Evolutionary conservation across 202 grass and related monocot species (phyloP), one percentile per base, ranked within the genome.

Genomic region (Elaeis oleifera): DNA sequence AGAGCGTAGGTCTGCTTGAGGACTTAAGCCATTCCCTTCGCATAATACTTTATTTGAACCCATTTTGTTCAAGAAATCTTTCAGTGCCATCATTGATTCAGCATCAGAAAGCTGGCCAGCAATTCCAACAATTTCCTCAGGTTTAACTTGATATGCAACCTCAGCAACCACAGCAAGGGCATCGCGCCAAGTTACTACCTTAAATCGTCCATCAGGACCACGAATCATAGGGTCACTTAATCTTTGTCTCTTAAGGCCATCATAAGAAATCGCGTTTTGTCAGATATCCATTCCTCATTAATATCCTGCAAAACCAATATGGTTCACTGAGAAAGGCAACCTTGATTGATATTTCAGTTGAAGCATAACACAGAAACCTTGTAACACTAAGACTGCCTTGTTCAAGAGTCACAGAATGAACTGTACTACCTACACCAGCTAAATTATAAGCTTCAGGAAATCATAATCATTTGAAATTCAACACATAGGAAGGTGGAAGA

Each of bases 251-350:
- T 99, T 99, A 29, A 99, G 60, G 24, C 95, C 95, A 68, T 99
- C 95, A 59, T 99, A 99, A 51, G 94, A 76, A 99, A 99, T 22
- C 95, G 65, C 8, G 95, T 99, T 81, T 99, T 99, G 60, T 99
- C 95, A 68, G 95, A 99, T 75, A 99, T 99, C 95, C 95, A 99
- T 78, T 99, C 95, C 73, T 99, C 95, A 54, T 94, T 99, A 63
- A 99, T 99, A 74, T 94, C 95, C 95, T 99, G 67, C 62, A 80
- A 75, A 50, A 78, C 69, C 17, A 53, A 5, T 1, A 44, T 44
- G 11, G 36, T 44, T 24, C 4, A 57, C 9, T 69, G 59, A 72
- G 49, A 58, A 57, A 14, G 3, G 29, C 5, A 58, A 67, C n/a
- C 23, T n/a, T 74, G 22, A 18, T 58, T 26, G 13, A 36, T 36